Conservation (phyloP, 768 basidiomycete genomes). For the Russula sp. region DNA sequence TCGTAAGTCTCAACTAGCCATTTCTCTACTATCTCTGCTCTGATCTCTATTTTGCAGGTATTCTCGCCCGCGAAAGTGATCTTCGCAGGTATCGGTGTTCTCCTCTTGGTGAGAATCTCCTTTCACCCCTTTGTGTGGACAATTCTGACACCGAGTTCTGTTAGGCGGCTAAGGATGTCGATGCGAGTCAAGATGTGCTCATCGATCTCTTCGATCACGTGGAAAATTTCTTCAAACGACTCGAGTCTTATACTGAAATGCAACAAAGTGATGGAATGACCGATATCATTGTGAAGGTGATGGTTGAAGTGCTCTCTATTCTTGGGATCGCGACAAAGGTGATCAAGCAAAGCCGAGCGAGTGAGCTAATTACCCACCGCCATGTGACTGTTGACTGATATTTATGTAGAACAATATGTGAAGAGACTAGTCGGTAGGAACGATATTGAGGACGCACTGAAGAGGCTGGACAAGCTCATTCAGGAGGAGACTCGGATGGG, state of each 20-base stretch:
- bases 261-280: not conserved
- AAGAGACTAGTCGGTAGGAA: not conserved
- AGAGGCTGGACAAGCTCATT: not conserved
- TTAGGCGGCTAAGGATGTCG: slow-evolving; percentile 2
- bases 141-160: not conserved
- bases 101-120: too few species aligned
- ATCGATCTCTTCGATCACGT: not conserved
- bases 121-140: too few species aligned
- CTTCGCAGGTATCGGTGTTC: too few species aligned
- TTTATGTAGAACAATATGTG: not conserved
- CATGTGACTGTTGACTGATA: not conserved
- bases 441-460: not conserved
- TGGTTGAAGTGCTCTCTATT: slow-evolving; percentile 3
- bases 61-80: too few species aligned
- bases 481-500: not conserved
- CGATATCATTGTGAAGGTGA: not conserved
- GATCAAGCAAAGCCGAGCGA: not conserved
- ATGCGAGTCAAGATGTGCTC: not conserved
- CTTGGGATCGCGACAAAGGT: slow-evolving; percentile 1
- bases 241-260: not conserved
- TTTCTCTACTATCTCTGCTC: too few species aligned
- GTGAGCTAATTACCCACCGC: not conserved
- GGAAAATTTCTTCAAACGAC: not conserved
- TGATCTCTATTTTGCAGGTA: too few species aligned
- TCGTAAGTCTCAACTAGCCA: too few species aligned